Base-by-base conservation (phyloP, 306 rosid genomes). In the Heteromeles arbutifolia region DNA sequence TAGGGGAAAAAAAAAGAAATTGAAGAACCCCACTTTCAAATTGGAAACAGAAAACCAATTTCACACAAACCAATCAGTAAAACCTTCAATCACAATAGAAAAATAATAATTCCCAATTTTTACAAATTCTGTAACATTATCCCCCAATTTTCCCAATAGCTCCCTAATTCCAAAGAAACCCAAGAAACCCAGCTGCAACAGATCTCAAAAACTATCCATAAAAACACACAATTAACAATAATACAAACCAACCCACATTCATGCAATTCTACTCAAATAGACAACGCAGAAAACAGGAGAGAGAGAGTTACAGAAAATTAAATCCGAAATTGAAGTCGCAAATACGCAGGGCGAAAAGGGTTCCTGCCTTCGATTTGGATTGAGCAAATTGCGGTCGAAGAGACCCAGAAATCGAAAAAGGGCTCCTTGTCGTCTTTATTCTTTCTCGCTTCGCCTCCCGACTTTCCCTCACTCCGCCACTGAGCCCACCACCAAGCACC, bases 321-420 rank as follows among this genome's bases (percentile, higher is more conserved):
- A 62, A 26, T 4, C 59, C 31, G 44, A 28, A 62, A 43, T 21
- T 34, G 61, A 74, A 74, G 59, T 43, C n/a, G 43, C 9, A 18
- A 43, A 62, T 62, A 41, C 24, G 56, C 29, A 62, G 11, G 69
- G 44, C 15, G 15, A 26, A 74, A 43, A 43, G 61, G 77, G 77
- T 62, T 69, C 29, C 77, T 28, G 44, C 43, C 77, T 28, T 62
- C 43, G 59, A 62, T 62, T 74, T 74, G 31, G 59, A 59, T 11
- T 48, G 59, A 2, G 22, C 12, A 28, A 19, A 22, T 2, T 14
- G 53, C 53, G 1, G 14, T 8, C 69, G 44, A 22, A 74, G 44
- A 74, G 31, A 62, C 70, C 77, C 70, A 69, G 19, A 59, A 44
- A 7, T 53, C 77, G 44, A 34, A 53, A 28, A 72, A 21, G 75